These are phyloP conservation scores for Calophaca sinica DNA, from an alignment of 306 rosid species.

Conservation along the genomic window DNA sequence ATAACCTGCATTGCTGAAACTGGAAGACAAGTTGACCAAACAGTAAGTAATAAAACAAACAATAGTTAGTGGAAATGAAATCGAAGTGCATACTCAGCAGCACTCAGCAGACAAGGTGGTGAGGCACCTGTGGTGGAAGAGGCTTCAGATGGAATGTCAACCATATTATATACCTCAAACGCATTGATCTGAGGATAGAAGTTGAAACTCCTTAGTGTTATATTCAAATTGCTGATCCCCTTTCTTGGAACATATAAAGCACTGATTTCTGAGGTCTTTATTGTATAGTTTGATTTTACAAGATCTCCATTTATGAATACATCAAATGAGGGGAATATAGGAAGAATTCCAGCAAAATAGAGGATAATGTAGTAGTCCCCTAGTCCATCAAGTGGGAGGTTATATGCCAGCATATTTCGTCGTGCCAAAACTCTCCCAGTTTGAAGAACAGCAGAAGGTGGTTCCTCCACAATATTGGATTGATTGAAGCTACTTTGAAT, in stretches of 20 bases:
- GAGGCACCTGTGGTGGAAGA: conserved; percentile 91
- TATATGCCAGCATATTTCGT: conserved; percentile 65
- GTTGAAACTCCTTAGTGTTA: conserved; percentile 63
- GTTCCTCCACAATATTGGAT: conserved; percentile 59
- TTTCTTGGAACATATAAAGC: conserved; percentile 62
- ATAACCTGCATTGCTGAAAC: conserved; percentile 91
- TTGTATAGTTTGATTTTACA: conserved; percentile 67
- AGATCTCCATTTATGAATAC: conserved; percentile 69
- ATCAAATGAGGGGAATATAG: conserved; percentile 79
- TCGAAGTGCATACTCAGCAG: neutral
- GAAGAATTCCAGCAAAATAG: conserved; percentile 86
- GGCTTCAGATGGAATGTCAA: conserved; percentile 74
- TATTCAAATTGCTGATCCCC: conserved; percentile 65
- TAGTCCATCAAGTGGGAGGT: conserved; percentile 58
- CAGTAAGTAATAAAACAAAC: conserved; percentile 36
- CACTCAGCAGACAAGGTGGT: conserved; percentile 1
- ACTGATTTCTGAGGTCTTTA: conserved; percentile 63
- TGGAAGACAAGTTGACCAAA: conserved; percentile 52
- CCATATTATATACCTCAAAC: conserved; percentile 81
- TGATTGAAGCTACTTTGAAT: conserved; percentile 57
- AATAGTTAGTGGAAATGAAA: conserved; percentile 5
- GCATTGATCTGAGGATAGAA: conserved; percentile 91
- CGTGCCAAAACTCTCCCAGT: conserved; percentile 77
- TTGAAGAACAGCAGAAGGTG: conserved; percentile 71
- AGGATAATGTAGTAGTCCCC: conserved; percentile 87